phyloP scores from a whole-genome alignment of 1,284 basidiomycete genomes.

The Cutaneotrichosporon cavernicola region DNA sequence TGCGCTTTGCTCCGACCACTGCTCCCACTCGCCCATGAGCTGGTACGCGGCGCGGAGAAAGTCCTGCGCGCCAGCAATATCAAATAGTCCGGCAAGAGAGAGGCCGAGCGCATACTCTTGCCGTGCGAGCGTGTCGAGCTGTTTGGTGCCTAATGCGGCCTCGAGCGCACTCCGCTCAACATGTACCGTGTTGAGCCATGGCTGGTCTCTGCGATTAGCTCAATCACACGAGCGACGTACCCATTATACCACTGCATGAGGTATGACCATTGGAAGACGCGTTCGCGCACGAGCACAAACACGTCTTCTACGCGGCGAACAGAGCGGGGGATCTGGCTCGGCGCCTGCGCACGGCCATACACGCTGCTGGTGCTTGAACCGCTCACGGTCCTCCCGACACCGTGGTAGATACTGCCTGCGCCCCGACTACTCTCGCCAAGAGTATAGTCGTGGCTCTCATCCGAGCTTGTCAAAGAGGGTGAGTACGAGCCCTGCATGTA shows the following conservation, averaged over 20 bases:
- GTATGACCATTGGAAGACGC: slow-evolving; percentile 47
- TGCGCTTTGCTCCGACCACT: slow-evolving; percentile 45
- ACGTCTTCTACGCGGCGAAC: slow-evolving; percentile 45
- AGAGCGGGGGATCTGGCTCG: slow-evolving; percentile 9
- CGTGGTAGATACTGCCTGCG: slow-evolving; percentile 7
- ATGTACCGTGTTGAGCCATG: slow-evolving; percentile 52
- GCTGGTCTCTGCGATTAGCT: slow-evolving; percentile 35
- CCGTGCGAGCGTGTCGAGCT: slow-evolving; percentile 44
- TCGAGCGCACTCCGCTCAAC: slow-evolving; percentile 43
- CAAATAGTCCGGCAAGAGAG: slow-evolving; percentile 53
- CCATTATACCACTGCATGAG: slow-evolving; percentile 51
- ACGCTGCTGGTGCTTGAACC: slow-evolving; percentile 16
- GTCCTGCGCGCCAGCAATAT: slow-evolving; percentile 50
- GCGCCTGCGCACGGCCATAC: slow-evolving; percentile 17
- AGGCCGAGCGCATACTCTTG: slow-evolving; percentile 55
- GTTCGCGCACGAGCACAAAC: slow-evolving; percentile 39
- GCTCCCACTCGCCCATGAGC: slow-evolving; percentile 56
- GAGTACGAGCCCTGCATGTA: slow-evolving; percentile 19
- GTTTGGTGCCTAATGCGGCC: slow-evolving; percentile 38
- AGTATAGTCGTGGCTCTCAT: slow-evolving; percentile 23
- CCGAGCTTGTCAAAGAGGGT: slow-evolving; percentile 22
- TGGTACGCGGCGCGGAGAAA: slow-evolving; percentile 50
- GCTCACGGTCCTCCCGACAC: slow-evolving; percentile 8
- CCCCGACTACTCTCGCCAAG: not conserved
- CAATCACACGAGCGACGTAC: slow-evolving; percentile 35